These are phyloP conservation scores for Globisporangium rhizosaccharum DNA, from an alignment of 352 stramenopile genomes.

Conservation along the genomic window DNA sequence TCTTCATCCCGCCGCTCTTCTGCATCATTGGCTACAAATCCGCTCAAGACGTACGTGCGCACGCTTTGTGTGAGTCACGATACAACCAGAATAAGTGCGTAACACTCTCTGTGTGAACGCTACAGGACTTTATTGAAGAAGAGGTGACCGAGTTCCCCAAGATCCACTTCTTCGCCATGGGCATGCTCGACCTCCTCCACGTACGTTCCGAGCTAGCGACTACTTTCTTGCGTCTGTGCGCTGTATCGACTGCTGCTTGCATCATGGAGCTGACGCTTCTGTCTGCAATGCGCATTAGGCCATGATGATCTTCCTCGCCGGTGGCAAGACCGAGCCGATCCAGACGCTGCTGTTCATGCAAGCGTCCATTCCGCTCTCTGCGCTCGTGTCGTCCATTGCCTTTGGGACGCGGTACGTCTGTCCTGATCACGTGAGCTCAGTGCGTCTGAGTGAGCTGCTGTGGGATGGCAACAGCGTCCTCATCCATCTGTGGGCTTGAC, in stretches of 20 bases:
- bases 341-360: slow-evolving; percentile 85
- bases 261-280: background rate
- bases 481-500: background rate
- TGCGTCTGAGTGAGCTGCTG: no score
- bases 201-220: slow-evolving; percentile 25
- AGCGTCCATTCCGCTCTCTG: slow-evolving; percentile 70
- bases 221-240: background rate
- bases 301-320: slow-evolving; percentile 81
- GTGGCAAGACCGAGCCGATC: slow-evolving; percentile 74
- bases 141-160: slow-evolving; percentile 84
- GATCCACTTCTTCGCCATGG: slow-evolving; percentile 85
- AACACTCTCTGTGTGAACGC: background rate
- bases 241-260: background rate
- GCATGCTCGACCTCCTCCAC: slow-evolving; percentile 73
- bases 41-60: slow-evolving; percentile 49
- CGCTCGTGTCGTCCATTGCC: slow-evolving; percentile 44
- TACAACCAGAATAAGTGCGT: background rate
- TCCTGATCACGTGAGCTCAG: no score
- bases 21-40: slow-evolving; percentile 84
- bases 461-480: no score
- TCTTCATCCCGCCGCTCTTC: slow-evolving; percentile 86
- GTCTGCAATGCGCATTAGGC: slow-evolving; percentile 25
- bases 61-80: background rate
- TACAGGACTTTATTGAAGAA: slow-evolving; percentile 79
- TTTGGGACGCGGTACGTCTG: slow-evolving; percentile 11